Evolutionary conservation across 768 basidiomycete genomes (phyloP), one percentile per base, ranked within the genome.

Genomic region (Tulasnella sp.): DNA sequence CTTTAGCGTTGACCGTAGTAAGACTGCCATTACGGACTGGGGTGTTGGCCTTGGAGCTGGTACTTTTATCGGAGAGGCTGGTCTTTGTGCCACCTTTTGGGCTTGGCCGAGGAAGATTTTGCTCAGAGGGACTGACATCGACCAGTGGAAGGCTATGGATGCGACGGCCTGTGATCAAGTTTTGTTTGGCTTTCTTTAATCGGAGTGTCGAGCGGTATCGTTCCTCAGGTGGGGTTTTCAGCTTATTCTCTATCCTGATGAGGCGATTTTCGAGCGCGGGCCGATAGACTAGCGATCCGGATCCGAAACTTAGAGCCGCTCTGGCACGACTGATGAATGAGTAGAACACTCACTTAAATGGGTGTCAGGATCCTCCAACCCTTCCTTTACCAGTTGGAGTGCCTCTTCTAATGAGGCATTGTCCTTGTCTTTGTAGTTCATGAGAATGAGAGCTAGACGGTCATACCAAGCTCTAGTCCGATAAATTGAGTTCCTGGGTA

Each of bases 231-330:
- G 90, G 88, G 24, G 97, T 83, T 74, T 91, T 89, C 71, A 98
- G 88, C 73, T 85, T 87, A 71, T 91, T 93, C 85, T 98, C 95
- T 8, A 98, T 85, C 14, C 84, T 86, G 0, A 87, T 87, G 7
- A 99, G 88, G 7, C 97, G 92, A 12, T 90, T 89, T 44, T 92
- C 88, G 6, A 98, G 89, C 74, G 88, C 88, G 0, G 95, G 92
- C 5, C 94, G 92, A 84, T 88, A 92, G 71, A 97, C 97, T 98
- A 82, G 78, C 52, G 75, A n/a, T 71, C 34, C 71, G 31, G 46
- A 46, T 48, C n/a, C 46, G 38, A 46, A 76, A 71, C 5, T 48
- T 31, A 27, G 27, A 36, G 71, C 44, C 12, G 18, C 21, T 21
- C 58, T 44, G 31, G 79, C 14, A 48, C 27, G 12, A 31, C 10